Conservation (phyloP, 257 asterid species). For the Nicotiana undulata region DNA sequence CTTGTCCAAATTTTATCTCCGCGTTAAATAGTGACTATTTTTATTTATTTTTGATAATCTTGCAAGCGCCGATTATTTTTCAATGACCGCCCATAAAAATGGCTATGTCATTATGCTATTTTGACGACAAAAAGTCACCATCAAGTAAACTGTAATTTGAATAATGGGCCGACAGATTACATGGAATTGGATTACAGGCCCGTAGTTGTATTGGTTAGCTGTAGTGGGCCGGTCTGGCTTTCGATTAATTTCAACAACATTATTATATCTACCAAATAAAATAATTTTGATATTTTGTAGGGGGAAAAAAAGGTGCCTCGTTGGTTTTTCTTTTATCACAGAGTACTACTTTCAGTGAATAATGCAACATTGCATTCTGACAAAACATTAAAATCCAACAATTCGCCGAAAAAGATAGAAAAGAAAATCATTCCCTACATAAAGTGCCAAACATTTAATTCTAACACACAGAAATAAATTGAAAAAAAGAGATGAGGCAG, state of each 20-base stretch:
- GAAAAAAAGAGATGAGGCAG: background rate
- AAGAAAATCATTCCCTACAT: background rate
- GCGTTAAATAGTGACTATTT: no score
- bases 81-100: no score
- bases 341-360: background rate
- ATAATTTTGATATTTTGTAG: background rate
- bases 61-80: no score
- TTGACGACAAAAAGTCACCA: background rate
- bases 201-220: background rate
- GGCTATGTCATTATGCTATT: no score
- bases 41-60: no score
- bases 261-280: background rate
- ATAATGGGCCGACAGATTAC: background rate
- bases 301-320: background rate
- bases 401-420: background rate
- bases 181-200: background rate
- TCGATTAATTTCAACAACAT: background rate
- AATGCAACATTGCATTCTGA: background rate
- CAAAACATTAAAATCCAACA: background rate
- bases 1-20: no score
- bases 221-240: background rate
- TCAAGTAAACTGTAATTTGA: background rate
- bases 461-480: background rate
- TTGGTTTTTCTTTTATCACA: background rate
- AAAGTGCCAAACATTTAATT: constrained; percentile 5